A percentile compares a stretch with the other conserved stretches of the same genome.
phyloP scores from a whole-genome alignment of 169 alveolate genomes.

The Cryptosporidium andersoni region DNA sequence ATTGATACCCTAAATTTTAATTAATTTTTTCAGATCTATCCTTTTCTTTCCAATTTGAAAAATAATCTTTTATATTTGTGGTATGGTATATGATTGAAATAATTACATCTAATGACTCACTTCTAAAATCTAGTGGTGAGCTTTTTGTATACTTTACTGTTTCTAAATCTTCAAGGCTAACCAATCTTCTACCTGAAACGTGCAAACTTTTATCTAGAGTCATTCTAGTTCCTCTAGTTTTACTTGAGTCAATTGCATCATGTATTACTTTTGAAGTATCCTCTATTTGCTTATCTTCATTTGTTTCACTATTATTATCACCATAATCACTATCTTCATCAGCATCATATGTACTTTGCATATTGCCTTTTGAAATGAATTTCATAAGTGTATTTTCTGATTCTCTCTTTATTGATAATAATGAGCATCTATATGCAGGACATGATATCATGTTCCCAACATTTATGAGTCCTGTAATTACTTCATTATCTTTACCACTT shows the following conservation, averaged over 20 bases:
- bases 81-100: slow-evolving; percentile 31
- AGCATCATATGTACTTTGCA: slow-evolving; percentile 21
- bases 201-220: slow-evolving; percentile 8
- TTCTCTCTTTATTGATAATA: slow-evolving; percentile 35
- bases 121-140: slow-evolving; percentile 43
- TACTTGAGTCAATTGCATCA: slow-evolving; percentile 2
- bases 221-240: not conserved
- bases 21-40: not conserved
- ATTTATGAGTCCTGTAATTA: slow-evolving; percentile 14
- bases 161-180: slow-evolving; percentile 27
- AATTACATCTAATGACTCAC: slow-evolving; percentile 41
- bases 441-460: slow-evolving; percentile 17
- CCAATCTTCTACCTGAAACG: slow-evolving; percentile 28
- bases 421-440: slow-evolving; percentile 41
- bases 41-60: slow-evolving; percentile 50
- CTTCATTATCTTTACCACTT: slow-evolving; percentile 24
- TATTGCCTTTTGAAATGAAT: slow-evolving; percentile 9
- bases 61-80: slow-evolving; percentile 43
- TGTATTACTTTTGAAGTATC: slow-evolving; percentile 26
- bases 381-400: slow-evolving; percentile 34
- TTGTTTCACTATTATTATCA: not conserved
- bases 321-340: too few relatives aligned
- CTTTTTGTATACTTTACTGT: slow-evolving; percentile 27
- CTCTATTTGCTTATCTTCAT: slow-evolving; percentile 54
- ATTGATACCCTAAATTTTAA: too few relatives aligned